Conservation (phyloP, 768 basidiomycete genomes). For the Phanerodontia chrysosporium region DNA sequence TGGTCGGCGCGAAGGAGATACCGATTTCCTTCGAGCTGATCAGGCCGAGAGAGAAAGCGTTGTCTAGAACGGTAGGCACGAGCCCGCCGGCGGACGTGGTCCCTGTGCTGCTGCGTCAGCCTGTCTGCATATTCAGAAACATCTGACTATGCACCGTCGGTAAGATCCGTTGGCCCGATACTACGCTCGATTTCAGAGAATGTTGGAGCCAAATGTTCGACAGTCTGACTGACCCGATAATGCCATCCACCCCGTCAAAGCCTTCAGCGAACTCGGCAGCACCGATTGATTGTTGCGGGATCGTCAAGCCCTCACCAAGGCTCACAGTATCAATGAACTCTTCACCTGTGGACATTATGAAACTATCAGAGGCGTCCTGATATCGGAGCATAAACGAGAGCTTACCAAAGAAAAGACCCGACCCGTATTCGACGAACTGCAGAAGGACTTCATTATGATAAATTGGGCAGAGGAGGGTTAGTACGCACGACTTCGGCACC, state of each 20-base stretch:
- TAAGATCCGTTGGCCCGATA: slow-evolving; percentile 57
- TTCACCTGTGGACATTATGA: slow-evolving; percentile 18
- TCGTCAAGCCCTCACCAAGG: slow-evolving; percentile 39
- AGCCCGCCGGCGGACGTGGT: not conserved
- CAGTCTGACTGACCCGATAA: slow-evolving; percentile 45
- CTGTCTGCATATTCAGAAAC: too few relatives aligned
- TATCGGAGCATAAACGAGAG: too few relatives aligned
- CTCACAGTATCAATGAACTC: slow-evolving; percentile 38
- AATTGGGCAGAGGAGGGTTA: not conserved
- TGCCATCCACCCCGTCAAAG: slow-evolving; percentile 50
- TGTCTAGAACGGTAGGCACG: slow-evolving; percentile 33
- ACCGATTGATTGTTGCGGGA: slow-evolving; percentile 59
- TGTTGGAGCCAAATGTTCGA: too few relatives aligned
- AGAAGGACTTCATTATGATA: not conserved
- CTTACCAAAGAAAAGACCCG: slow-evolving; percentile 6
- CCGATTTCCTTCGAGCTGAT: slow-evolving; percentile 28
- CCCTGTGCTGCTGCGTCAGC: not conserved
- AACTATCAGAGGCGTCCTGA: too few relatives aligned
- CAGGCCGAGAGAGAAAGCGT: slow-evolving; percentile 26
- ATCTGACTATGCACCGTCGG: slow-evolving; percentile 30
- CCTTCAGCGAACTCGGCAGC: slow-evolving; percentile 45
- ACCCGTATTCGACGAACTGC: slow-evolving; percentile 8
- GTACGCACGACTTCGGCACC: slow-evolving; percentile 2
- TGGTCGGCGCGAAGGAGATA: slow-evolving; percentile 28
- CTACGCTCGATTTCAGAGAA: too few relatives aligned